Conservation (phyloP, 495 filamentous ascomycete species). For the Thozetella sp. region DNA sequence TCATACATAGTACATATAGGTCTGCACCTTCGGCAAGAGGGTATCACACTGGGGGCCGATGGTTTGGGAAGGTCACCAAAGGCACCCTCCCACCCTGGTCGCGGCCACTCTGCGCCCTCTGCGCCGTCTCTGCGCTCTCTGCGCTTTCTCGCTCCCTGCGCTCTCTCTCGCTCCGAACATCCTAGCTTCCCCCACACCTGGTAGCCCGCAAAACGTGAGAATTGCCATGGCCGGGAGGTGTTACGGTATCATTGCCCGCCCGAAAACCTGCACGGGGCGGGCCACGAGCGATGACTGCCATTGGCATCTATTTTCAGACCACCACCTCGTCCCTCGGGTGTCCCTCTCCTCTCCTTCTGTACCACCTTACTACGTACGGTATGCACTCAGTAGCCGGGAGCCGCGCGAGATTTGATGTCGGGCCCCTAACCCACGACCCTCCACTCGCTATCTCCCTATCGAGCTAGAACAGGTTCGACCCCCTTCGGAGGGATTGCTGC, state of each 20-base stretch:
- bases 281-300: not conserved
- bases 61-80: slow-evolving; percentile 2
- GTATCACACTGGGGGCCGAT: slow-evolving; percentile 1
- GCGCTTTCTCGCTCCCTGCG: no score
- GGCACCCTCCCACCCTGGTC: no score
- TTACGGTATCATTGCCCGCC: not conserved
- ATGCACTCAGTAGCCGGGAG: no score
- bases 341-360: no score
- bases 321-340: no score
- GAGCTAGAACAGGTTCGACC: no score
- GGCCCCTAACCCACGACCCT: not conserved
- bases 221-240: slow-evolving; percentile 1
- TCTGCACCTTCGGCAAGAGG: not conserved
- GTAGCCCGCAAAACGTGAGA: not conserved
- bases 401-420: not conserved
- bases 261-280: not conserved
- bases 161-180: not conserved
- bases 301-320: not conserved
- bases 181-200: not conserved
- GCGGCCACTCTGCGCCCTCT: no score
- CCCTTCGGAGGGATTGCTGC: no score
- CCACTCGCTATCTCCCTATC: no score
- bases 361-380: no score
- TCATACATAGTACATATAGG: not conserved
- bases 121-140: no score